Percentiles rank a stretch among this genome's conserved stretches.
Conservation (phyloP, 257 asterid genomes). For the Nemophila menziesii region DNA sequence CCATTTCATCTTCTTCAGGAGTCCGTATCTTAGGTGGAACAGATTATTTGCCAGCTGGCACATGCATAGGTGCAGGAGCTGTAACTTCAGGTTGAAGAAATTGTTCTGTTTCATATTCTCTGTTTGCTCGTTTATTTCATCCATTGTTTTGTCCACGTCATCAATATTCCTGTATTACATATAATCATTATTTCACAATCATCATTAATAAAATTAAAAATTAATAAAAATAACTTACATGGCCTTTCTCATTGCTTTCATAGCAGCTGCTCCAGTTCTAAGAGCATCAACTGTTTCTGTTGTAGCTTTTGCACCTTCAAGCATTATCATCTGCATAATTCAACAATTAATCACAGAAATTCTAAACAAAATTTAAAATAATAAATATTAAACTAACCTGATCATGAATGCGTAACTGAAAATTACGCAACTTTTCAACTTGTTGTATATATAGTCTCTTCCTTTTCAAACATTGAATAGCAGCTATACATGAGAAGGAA, state of each 20-base stretch:
- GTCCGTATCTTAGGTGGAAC: constrained; percentile 16
- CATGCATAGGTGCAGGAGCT: constrained; percentile 23
- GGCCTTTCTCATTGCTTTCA: constrained; percentile 48
- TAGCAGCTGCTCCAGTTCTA: constrained; percentile 39
- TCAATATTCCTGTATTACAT: constrained; percentile 71
- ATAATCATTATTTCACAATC: too few relatives aligned
- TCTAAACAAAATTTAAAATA: neutral
- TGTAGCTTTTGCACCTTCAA: constrained; percentile 49
- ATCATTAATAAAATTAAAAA: too few relatives aligned
- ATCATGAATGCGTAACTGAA: constrained; percentile 27
- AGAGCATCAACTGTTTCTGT: constrained; percentile 46
- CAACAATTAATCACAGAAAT: neutral
- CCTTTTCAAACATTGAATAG: constrained; percentile 28
- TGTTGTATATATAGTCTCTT: constrained; percentile 25
- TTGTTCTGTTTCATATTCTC: constrained; percentile 65
- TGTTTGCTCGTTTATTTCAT: constrained; percentile 82
- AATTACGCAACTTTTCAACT: constrained; percentile 26
- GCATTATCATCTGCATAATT: constrained; percentile 31
- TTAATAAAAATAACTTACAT: constrained; percentile 21
- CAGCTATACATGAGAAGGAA: constrained; percentile 17
- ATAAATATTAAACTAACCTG: constrained; percentile 11
- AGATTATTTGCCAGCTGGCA: constrained; percentile 25
- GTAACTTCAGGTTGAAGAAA: constrained; percentile 26
- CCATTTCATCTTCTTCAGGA: constrained; percentile 28
- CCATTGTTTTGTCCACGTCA: constrained; percentile 93